phyloP scores from a whole-genome alignment of 768 basidiomycete genomes.

The Boletus reticulatus region DNA sequence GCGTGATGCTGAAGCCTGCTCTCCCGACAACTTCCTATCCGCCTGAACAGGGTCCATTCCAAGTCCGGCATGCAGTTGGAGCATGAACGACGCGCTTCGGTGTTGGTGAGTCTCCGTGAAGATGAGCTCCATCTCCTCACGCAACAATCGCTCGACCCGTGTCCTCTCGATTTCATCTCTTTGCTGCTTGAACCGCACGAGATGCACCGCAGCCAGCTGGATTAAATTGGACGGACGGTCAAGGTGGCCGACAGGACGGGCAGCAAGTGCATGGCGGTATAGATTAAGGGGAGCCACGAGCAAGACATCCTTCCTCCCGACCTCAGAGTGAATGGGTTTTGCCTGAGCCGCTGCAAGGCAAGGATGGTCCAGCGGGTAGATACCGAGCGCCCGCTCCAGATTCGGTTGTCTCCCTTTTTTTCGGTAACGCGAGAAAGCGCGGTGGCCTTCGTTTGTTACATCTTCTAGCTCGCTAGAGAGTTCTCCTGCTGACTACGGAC shows the following conservation, averaged over 20 bases:
- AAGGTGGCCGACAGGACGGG: too few relatives aligned
- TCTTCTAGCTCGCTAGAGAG: not conserved
- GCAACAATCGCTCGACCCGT: not conserved
- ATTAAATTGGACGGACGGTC: not conserved
- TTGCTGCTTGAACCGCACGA: not conserved
- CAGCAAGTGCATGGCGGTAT: not conserved
- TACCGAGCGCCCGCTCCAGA: not conserved
- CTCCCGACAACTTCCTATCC: not conserved
- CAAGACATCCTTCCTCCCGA: not conserved
- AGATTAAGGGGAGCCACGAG: not conserved
- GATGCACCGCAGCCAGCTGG: not conserved
- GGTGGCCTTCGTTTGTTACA: not conserved
- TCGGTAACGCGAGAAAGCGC: not conserved
- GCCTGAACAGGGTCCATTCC: not conserved
- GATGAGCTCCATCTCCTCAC: not conserved
- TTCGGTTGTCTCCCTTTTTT: not conserved
- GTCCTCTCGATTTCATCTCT: not conserved
- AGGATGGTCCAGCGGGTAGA: not conserved
- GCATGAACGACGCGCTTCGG: not conserved
- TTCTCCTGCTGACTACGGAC: not conserved
- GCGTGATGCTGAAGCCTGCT: not conserved
- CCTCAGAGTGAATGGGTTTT: not conserved
- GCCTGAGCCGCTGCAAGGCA: not conserved
- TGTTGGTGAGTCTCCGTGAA: not conserved
- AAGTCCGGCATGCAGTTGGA: not conserved